Evolutionary conservation across 2,329 filamentous ascomycete genomes (phyloP).

Genomic region (Aspergillus sp.): DNA sequence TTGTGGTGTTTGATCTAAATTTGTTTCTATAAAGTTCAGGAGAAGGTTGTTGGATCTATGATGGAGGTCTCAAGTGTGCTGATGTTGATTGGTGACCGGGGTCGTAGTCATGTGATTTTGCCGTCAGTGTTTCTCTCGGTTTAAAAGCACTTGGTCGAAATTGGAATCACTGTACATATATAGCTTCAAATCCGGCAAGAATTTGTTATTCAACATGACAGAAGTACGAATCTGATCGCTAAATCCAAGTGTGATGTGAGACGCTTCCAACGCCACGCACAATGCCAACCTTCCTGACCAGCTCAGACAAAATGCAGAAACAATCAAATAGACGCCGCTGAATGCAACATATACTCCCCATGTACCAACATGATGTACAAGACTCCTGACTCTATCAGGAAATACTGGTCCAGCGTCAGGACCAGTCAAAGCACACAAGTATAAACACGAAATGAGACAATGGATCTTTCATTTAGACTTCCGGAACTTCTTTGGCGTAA

Average conservation of each 20-base stretch:
- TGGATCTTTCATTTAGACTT: constrained; percentile 10
- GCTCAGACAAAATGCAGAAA: background rate
- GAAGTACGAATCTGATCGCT: background rate
- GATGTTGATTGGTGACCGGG: constrained; percentile 1
- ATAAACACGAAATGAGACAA: background rate
- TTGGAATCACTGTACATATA: background rate
- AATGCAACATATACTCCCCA: background rate
- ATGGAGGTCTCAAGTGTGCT: background rate
- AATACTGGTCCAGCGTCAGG: background rate
- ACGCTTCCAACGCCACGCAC: background rate
- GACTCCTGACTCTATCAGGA: too few species aligned
- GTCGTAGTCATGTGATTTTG: constrained; percentile 2
- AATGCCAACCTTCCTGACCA: background rate
- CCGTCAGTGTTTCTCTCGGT: too few species aligned
- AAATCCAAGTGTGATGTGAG: background rate
- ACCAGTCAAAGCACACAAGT: background rate
- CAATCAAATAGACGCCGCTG: background rate
- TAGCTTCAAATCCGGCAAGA: background rate
- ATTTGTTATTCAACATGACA: background rate
- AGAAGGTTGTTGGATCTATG: background rate
- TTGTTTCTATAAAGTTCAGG: background rate
- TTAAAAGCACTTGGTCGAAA: too few species aligned
- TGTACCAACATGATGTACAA: too few species aligned
- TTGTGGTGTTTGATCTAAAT: background rate
- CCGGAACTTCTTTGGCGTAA: constrained; percentile 20